Evolutionary conservation across 1,139 yeast genomes (phyloP).

Genomic region (Scheffersomyces parashehatae): DNA sequence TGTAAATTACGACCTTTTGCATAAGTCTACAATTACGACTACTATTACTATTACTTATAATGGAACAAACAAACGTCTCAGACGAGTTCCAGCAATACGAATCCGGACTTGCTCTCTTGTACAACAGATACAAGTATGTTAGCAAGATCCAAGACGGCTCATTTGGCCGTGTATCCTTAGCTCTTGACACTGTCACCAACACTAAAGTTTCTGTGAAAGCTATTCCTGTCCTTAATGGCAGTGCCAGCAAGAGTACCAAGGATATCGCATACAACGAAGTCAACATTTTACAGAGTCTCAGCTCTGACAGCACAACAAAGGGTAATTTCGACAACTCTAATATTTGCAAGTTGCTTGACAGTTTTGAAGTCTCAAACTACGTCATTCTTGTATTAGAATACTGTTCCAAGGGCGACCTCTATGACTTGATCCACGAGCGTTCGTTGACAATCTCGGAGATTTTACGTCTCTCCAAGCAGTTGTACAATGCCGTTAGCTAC

Average conservation of each 20-base stretch:
- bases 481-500: constrained; percentile 39
- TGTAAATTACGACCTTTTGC: too few relatives aligned
- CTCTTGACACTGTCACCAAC: constrained; percentile 32
- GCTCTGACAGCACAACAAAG: constrained; percentile 31
- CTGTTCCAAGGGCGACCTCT: constrained; percentile 51
- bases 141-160: constrained; percentile 50
- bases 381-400: constrained; percentile 50
- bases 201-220: constrained; percentile 36
- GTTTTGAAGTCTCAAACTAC: constrained; percentile 42
- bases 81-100: constrained; percentile 28
- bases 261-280: constrained; percentile 51
- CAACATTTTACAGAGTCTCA: constrained; percentile 36
- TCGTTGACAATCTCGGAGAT: constrained; percentile 12
- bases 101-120: constrained; percentile 27
- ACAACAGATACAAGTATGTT: constrained; percentile 36
- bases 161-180: constrained; percentile 54
- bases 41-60: background rate
- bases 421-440: constrained; percentile 40
- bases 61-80: constrained; percentile 5
- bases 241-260: constrained; percentile 14
- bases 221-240: constrained; percentile 31
- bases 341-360: constrained; percentile 46
- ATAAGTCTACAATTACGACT: background rate
- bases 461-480: constrained; percentile 28
- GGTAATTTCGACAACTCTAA: constrained; percentile 31